These are phyloP conservation scores for Huntiella omanensis DNA, from an alignment of 2,329 filamentous ascomycete genomes.

Conservation along the genomic window DNA sequence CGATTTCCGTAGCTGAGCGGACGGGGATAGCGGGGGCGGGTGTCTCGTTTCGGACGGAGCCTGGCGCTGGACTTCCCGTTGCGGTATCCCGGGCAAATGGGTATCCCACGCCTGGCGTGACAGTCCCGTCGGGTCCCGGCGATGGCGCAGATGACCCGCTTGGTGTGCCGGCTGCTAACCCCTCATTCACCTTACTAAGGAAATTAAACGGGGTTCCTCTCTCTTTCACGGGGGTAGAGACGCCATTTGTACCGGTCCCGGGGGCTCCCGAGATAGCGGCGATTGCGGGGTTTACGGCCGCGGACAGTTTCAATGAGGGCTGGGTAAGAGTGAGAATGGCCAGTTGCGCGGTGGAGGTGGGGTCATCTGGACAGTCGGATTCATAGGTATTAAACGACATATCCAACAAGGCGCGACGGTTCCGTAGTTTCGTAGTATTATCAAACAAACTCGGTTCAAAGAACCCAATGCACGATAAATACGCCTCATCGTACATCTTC, in stretches of 20 bases:
- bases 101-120: slow-evolving; percentile 44
- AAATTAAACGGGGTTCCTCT: slow-evolving; percentile 49
- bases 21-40: slow-evolving; percentile 19
- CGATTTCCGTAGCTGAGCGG: slow-evolving; percentile 29
- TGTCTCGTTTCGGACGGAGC: slow-evolving; percentile 30
- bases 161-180: slow-evolving; percentile 51
- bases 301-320: slow-evolving; percentile 32
- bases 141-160: slow-evolving; percentile 74
- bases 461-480: slow-evolving; percentile 87
- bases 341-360: slow-evolving; percentile 65
- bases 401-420: slow-evolving; percentile 63
- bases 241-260: slow-evolving; percentile 19
- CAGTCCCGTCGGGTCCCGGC: slow-evolving; percentile 58
- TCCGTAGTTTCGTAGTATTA: slow-evolving; percentile 57
- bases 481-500: slow-evolving; percentile 92
- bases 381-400: slow-evolving; percentile 91
- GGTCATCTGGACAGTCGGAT: slow-evolving; percentile 70
- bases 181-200: slow-evolving; percentile 46
- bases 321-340: slow-evolving; percentile 41
- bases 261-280: slow-evolving; percentile 11
- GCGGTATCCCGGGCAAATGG: slow-evolving; percentile 29
- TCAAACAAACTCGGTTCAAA: slow-evolving; percentile 82
- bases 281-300: slow-evolving; percentile 25
- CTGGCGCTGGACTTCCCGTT: slow-evolving; percentile 33
- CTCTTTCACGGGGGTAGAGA: slow-evolving; percentile 43